phyloP scores from a whole-genome alignment of 2,329 filamentous ascomycete genomes.

The Elsinoe batatas region DNA sequence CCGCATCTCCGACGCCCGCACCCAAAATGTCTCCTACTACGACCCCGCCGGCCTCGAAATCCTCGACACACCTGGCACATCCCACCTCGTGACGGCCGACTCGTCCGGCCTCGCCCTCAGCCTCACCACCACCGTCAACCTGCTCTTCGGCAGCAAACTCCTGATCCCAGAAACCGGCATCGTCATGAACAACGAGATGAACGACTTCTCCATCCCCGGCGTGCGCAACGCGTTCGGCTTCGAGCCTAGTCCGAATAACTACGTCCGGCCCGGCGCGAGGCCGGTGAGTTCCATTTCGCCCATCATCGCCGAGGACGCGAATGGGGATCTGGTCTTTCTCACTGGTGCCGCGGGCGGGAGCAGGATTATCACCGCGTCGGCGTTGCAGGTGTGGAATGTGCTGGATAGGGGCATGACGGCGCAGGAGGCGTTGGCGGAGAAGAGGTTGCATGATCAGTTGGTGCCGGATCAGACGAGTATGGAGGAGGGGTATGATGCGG shows the following conservation, averaged over 20 bases:
- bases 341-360: slow-evolving; percentile 72
- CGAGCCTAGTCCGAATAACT: slow-evolving; percentile 70
- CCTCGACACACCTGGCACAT: slow-evolving; percentile 63
- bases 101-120: slow-evolving; percentile 63
- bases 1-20: slow-evolving; percentile 62
- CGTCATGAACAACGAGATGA: slow-evolving; percentile 52
- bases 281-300: slow-evolving; percentile 77
- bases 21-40: slow-evolving; percentile 65
- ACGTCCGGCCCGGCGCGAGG: slow-evolving; percentile 67
- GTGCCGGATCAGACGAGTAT: slow-evolving; percentile 59
- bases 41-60: slow-evolving; percentile 57
- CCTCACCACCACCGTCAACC: slow-evolving; percentile 78
- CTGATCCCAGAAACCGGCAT: slow-evolving; percentile 76
- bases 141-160: slow-evolving; percentile 70
- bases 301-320: slow-evolving; percentile 59
- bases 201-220: slow-evolving; percentile 80
- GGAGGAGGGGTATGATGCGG: slow-evolving; percentile 59
- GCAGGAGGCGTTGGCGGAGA: slow-evolving; percentile 51
- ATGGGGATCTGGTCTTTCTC: slow-evolving; percentile 56
- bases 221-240: slow-evolving; percentile 75
- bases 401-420: slow-evolving; percentile 56
- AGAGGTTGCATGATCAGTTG: slow-evolving; percentile 73
- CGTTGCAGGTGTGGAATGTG: slow-evolving; percentile 64
- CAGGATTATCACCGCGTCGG: slow-evolving; percentile 70
- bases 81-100: slow-evolving; percentile 65